Conservation (phyloP, 345 rosid genomes). For the Lenwebbia sp. region DNA sequence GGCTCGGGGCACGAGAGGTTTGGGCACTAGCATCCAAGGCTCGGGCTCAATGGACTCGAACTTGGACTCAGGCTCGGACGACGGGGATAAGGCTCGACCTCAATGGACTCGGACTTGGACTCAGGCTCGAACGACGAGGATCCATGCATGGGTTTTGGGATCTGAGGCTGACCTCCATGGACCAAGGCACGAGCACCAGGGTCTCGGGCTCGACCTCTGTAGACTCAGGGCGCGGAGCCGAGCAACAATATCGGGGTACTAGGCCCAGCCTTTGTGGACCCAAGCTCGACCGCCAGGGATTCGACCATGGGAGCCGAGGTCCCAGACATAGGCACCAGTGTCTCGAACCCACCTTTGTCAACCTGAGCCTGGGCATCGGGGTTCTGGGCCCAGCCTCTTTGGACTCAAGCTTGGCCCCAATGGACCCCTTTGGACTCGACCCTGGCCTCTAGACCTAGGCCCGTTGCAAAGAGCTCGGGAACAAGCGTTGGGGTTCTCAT, state of each 20-base stretch:
- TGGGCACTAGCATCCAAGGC: not conserved
- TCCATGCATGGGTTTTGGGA: not conserved
- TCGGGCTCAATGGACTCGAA: not conserved
- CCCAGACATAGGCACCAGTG: not conserved
- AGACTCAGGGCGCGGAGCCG: not conserved
- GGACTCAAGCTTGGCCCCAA: not conserved
- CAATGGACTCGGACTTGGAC: not conserved
- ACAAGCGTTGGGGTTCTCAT: no score
- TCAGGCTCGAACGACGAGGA: fast-evolving
- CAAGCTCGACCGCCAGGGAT: fast-evolving
- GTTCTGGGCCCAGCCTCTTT: fast-evolving
- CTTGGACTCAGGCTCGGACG: not conserved
- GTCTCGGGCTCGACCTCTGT: not conserved
- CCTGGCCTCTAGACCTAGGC: not conserved
- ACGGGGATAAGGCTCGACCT: fast-evolving
- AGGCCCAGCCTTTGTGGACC: not conserved
- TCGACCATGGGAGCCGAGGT: not conserved
- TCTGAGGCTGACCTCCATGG: not conserved
- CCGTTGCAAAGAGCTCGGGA: no score
- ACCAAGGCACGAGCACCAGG: not conserved
- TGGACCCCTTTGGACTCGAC: no score
- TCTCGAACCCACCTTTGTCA: not conserved
- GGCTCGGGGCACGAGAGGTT: not conserved
- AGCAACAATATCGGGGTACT: not conserved
- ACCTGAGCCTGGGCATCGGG: not conserved